phyloP scores from a whole-genome alignment of 495 filamentous ascomycete species.

The Saxophila tyrrhenica region DNA sequence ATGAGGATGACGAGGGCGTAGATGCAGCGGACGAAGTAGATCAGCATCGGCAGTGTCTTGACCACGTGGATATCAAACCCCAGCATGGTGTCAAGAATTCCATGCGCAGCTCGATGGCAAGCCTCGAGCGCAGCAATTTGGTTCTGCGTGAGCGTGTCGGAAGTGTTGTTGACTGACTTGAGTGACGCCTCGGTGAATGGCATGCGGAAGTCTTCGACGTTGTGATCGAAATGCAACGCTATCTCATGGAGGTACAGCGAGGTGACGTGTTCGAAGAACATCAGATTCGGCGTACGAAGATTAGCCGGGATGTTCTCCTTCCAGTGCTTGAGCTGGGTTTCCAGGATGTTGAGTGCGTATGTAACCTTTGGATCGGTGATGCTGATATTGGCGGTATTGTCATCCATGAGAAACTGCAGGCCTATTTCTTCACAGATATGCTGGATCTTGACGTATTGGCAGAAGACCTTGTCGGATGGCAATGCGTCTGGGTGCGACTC shows the following conservation, averaged over 20 bases:
- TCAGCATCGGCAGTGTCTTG: constrained; percentile 63
- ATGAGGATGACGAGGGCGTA: constrained; percentile 80
- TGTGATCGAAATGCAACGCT: constrained; percentile 62
- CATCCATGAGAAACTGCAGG: constrained; percentile 64
- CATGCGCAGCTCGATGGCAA: constrained; percentile 61
- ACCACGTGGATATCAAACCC: constrained; percentile 49
- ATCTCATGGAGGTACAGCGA: constrained; percentile 83
- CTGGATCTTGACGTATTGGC: constrained; percentile 66
- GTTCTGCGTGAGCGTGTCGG: constrained; percentile 36
- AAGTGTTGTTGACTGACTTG: constrained; percentile 28
- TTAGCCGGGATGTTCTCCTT: constrained; percentile 42
- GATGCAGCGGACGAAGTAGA: constrained; percentile 64
- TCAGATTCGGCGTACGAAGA: constrained; percentile 37
- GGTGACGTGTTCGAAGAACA: constrained; percentile 51
- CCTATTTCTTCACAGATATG: constrained; percentile 74
- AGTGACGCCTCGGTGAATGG: constrained; percentile 39
- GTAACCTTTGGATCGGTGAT: constrained; percentile 65
- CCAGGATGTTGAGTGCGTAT: constrained; percentile 63
- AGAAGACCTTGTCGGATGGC: constrained; percentile 59
- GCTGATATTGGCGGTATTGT: constrained; percentile 47
- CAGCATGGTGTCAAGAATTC: constrained; percentile 59
- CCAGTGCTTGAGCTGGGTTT: constrained; percentile 63
- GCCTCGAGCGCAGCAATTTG: constrained; percentile 56
- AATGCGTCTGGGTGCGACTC: constrained; percentile 59
- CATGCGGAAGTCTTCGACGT: constrained; percentile 47